A percentile compares a stretch with the other conserved stretches of the same genome.
phyloP scores from a whole-genome alignment of 2,329 filamentous ascomycete species.

The Aureobasidium pullulans region DNA sequence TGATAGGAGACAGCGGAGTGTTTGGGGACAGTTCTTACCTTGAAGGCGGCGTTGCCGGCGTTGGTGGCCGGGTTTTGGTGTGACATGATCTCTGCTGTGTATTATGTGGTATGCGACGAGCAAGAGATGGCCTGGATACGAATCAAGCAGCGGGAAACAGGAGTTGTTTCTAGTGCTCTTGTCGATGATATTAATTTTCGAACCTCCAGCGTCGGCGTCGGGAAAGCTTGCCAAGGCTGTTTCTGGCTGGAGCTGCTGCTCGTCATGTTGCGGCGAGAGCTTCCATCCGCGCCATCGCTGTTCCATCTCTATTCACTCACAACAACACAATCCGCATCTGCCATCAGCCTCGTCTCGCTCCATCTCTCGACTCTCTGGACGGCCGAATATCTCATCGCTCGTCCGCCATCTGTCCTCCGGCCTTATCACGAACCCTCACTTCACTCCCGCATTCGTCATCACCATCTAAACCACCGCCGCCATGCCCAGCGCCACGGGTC shows the following conservation, averaged over 20 bases:
- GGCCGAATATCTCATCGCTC: neutral
- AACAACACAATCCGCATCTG: neutral
- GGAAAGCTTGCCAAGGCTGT: neutral
- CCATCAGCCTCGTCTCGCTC: neutral
- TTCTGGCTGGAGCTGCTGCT: neutral
- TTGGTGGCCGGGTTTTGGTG: slow-evolving; percentile 39
- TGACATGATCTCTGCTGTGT: slow-evolving; percentile 24
- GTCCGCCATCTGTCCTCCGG: neutral
- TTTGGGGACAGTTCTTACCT: slow-evolving; percentile 36
- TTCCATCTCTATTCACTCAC: neutral
- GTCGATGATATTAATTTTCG: slow-evolving; percentile 6
- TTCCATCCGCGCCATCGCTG: neutral
- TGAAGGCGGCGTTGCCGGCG: slow-evolving; percentile 59
- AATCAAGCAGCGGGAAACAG: neutral
- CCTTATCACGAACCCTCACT: neutral
- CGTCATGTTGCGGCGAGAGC: slow-evolving; percentile 5
- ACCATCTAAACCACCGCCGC: slow-evolving; percentile 26
- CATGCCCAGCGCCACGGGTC: slow-evolving; percentile 90
- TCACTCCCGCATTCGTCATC: slow-evolving; percentile 10
- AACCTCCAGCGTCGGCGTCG: slow-evolving; percentile 4
- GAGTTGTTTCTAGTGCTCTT: neutral
- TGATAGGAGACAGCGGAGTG: neutral
- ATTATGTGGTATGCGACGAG: neutral
- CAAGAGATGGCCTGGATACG: neutral
- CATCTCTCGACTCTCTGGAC: neutral